These are phyloP conservation scores for Aspergillus sp. DNA, from an alignment of 2,329 filamentous ascomycete species.

Conservation along the genomic window DNA sequence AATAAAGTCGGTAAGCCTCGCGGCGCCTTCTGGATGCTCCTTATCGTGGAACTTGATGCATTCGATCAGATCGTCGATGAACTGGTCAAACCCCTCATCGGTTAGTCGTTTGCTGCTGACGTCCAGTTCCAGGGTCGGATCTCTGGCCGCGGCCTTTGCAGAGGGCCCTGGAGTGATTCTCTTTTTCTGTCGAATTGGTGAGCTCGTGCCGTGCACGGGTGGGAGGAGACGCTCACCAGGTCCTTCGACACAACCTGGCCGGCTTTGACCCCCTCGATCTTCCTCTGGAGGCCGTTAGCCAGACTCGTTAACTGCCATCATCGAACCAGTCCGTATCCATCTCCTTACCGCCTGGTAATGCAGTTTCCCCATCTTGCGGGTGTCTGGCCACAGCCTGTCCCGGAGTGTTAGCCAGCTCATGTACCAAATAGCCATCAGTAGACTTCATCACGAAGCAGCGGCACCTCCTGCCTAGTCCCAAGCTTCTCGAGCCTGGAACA, in stretches of 20 bases:
- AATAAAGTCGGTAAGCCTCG: constrained; percentile 39
- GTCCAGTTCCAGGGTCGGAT: constrained; percentile 36
- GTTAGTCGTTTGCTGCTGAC: constrained; percentile 37
- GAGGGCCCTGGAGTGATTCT: constrained; percentile 21
- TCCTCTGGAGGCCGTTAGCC: constrained; percentile 27
- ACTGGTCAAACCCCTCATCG: constrained; percentile 35
- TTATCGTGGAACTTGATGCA: constrained; percentile 28
- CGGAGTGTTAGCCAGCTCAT: no score
- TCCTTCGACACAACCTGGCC: constrained; percentile 38
- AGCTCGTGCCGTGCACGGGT: constrained; percentile 1
- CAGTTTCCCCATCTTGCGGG: constrained; percentile 27
- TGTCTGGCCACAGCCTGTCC: no score
- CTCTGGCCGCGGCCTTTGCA: constrained; percentile 20
- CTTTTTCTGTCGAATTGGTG: constrained; percentile 20
- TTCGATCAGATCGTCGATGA: constrained; percentile 34
- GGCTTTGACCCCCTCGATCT: constrained; percentile 37
- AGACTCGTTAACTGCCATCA: neutral
- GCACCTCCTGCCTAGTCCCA: no score
- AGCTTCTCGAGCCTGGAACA: no score
- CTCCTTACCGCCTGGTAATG: constrained; percentile 31
- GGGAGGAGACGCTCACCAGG: constrained; percentile 20
- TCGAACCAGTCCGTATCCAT: neutral
- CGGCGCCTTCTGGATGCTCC: constrained; percentile 18
- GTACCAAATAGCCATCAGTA: no score
- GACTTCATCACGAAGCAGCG: no score